These are phyloP conservation scores for Chrysopogon serrulatus DNA, from an alignment of 176 grass and related monocot genomes.

Conservation along the genomic window DNA sequence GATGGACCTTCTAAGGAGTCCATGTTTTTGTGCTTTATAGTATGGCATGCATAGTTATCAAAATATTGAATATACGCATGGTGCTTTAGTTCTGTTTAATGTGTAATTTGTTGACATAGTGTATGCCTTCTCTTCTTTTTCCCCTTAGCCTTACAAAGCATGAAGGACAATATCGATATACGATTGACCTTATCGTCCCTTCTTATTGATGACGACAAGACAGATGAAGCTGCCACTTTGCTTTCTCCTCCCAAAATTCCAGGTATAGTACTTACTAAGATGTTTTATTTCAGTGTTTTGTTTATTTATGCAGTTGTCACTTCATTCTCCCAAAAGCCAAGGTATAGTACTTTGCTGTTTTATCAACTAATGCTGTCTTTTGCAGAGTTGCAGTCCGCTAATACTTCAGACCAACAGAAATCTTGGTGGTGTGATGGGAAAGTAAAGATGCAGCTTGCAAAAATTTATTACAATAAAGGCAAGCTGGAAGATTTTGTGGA, in stretches of 20 bases:
- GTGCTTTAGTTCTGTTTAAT: neutral
- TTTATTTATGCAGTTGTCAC: constrained; percentile 36
- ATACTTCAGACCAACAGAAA: constrained; percentile 36
- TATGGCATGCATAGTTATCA: neutral
- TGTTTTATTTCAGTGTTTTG: neutral
- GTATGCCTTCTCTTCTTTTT: neutral
- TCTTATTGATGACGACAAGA: constrained; percentile 65
- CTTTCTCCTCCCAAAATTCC: constrained; percentile 68
- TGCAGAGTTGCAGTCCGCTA: constrained; percentile 30
- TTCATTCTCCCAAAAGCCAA: constrained; percentile 56
- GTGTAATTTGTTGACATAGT: constrained; percentile 22
- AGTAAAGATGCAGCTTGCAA: constrained; percentile 88
- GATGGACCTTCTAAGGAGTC: neutral
- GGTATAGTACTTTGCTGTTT: constrained; percentile 18
- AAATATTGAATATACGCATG: neutral
- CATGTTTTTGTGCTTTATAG: neutral
- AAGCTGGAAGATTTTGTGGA: constrained; percentile 59
- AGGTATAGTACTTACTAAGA: constrained; percentile 17
- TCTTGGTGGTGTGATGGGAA: constrained; percentile 85
- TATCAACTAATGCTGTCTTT: neutral
- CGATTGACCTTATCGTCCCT: constrained; percentile 62
- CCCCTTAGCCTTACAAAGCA: constrained; percentile 58
- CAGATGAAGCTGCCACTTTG: constrained; percentile 57
- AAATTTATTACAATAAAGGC: constrained; percentile 64
- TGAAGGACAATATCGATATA: constrained; percentile 63